These are phyloP conservation scores for Eucalyptus guilfoylei DNA, from an alignment of 345 rosid species.

Conservation along the genomic window DNA sequence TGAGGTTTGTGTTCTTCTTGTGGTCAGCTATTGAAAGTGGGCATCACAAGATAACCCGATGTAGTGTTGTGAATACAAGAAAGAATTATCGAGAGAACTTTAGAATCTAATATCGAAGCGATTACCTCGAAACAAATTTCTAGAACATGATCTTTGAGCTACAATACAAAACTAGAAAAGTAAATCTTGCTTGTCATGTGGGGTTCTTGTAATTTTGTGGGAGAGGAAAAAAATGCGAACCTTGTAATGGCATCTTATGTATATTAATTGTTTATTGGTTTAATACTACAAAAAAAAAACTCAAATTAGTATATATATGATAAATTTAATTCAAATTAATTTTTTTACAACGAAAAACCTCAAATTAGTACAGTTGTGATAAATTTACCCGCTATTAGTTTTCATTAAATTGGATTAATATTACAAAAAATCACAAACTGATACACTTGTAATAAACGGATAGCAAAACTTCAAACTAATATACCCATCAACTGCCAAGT, in stretches of 20 bases:
- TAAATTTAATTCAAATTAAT: rapidly evolving
- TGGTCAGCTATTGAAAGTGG: background rate
- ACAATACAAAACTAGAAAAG: background rate
- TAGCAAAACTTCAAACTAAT: too few species aligned
- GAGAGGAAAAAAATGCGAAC: background rate
- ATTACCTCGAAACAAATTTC: too few species aligned
- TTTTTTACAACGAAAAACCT: too few species aligned
- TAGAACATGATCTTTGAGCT: background rate
- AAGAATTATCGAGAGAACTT: background rate
- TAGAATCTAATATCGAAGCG: too few species aligned
- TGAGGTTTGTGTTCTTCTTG: background rate
- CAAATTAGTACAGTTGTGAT: too few species aligned
- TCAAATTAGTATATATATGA: too few species aligned
- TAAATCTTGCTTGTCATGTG: background rate
- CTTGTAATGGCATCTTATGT: background rate
- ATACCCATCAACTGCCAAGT: rapidly evolving
- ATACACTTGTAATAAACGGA: rapidly evolving
- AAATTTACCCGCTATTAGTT: too few species aligned
- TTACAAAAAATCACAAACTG: rapidly evolving
- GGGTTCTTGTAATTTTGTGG: too few species aligned
- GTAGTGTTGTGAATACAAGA: background rate
- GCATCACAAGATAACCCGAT: background rate
- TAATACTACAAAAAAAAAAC: too few species aligned
- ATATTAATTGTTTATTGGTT: background rate
- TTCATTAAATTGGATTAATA: too few species aligned